Evolutionary conservation across 129 eudicot genomes (phyloP).

Genomic region (Smallanthus sonchifolius): DNA sequence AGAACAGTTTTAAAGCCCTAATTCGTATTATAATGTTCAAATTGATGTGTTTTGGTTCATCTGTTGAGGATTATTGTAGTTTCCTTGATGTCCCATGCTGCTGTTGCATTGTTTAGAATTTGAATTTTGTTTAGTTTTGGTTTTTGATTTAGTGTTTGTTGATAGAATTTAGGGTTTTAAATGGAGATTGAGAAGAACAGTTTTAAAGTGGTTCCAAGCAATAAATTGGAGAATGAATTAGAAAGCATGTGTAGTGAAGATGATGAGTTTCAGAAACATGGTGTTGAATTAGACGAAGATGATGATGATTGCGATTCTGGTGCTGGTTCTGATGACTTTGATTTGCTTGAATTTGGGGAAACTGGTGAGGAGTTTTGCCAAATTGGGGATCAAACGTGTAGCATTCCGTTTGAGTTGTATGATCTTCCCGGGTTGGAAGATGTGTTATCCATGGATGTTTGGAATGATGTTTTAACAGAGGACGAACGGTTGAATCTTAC

Average conservation of each 20-base stretch:
- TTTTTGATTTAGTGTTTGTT: conserved; percentile 22
- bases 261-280: conserved; percentile 53
- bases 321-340: conserved; percentile 96
- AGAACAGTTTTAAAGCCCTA: conserved; percentile 14
- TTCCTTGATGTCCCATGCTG: not conserved
- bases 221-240: conserved; percentile 56
- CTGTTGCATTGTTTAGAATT: conserved; percentile 14
- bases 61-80: not conserved
- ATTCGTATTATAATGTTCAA: conserved; percentile 5
- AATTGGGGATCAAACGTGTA: conserved; percentile 81
- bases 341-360: conserved; percentile 86
- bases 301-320: conserved; percentile 94
- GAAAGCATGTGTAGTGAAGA: conserved; percentile 84
- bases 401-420: conserved; percentile 81
- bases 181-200: conserved; percentile 91
- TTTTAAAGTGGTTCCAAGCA: conserved; percentile 43
- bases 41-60: too few relatives aligned
- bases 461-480: conserved; percentile 88
- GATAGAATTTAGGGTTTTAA: too few relatives aligned
- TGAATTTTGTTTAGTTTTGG: not conserved
- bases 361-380: conserved; percentile 88
- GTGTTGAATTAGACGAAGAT: conserved; percentile 33
- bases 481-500: conserved; percentile 76
- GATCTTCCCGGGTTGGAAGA: conserved; percentile 76
- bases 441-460: conserved; percentile 82